Evolutionary conservation across 2,329 filamentous ascomycete species (phyloP).

Genomic region (Fusarium papillatum): DNA sequence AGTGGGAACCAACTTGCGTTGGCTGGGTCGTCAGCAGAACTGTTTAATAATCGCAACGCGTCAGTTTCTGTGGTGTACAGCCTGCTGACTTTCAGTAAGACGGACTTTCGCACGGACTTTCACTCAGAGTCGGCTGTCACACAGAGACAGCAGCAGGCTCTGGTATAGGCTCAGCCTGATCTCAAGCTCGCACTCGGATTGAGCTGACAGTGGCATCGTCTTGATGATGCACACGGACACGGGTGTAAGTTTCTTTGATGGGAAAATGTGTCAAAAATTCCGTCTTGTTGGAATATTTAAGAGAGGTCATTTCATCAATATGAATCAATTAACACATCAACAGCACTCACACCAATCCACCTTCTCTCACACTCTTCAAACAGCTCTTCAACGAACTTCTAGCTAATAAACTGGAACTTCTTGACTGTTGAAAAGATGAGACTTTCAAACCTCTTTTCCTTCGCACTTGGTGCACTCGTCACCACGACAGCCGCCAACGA

Average conservation of each 20-base stretch:
- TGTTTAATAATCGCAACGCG: slow-evolving; percentile 5
- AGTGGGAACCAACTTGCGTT: not conserved
- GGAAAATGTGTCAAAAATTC: not conserved
- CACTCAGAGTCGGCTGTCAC: not conserved
- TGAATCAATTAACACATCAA: not conserved
- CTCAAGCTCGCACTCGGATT: slow-evolving; percentile 3
- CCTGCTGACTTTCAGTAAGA: not conserved
- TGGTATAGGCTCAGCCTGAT: not conserved
- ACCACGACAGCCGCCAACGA: not conserved
- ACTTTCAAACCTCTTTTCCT: not conserved
- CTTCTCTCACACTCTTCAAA: not conserved
- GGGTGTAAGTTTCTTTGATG: not conserved
- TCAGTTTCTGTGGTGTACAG: not conserved
- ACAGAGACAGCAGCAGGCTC: not conserved
- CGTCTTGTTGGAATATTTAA: not conserved
- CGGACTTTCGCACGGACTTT: not conserved
- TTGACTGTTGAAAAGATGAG: not conserved
- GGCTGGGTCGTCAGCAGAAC: not conserved
- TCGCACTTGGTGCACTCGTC: not conserved
- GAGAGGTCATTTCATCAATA: not conserved
- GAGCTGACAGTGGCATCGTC: not conserved
- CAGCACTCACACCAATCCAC: not conserved
- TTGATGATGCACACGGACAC: not conserved
- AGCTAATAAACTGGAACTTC: not conserved
- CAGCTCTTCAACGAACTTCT: not conserved